Percentiles rank a stretch among this genome's conserved stretches.
Conservation (phyloP, 306 rosid genomes). For the Fragaria nilgerrensis region DNA sequence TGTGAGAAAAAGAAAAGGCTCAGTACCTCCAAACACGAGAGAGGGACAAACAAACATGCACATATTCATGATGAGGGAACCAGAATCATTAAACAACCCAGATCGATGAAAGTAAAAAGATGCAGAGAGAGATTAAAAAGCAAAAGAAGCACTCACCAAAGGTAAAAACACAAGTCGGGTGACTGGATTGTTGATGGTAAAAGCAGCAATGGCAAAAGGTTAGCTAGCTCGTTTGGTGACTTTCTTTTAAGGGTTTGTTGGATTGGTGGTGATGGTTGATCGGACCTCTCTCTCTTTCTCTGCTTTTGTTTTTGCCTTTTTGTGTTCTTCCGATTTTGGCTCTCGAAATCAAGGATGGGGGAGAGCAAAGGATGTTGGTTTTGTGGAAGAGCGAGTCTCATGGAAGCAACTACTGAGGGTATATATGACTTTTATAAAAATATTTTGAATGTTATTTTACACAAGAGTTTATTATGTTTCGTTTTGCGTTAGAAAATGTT, state of each 20-base stretch:
- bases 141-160: not conserved
- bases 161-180: not conserved
- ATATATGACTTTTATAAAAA: not conserved
- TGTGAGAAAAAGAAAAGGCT: not conserved
- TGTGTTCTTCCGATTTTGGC: not conserved
- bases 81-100: not conserved
- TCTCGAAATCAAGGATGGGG: not conserved
- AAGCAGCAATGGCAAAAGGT: not conserved
- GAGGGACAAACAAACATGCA: conserved; percentile 10
- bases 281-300: not conserved
- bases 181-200: not conserved
- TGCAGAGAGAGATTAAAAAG: not conserved
- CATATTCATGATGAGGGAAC: not conserved
- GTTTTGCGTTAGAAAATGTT: not conserved
- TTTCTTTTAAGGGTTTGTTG: not conserved
- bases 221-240: not conserved
- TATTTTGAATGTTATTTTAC: too few species aligned
- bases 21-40: conserved; percentile 2
- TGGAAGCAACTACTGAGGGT: conserved; percentile 10
- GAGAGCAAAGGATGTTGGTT: not conserved
- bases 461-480: not conserved
- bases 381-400: conserved; percentile 31
- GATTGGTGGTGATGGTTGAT: conserved; percentile 21
- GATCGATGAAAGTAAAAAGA: not conserved
- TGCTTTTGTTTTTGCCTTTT: not conserved